phyloP scores from a whole-genome alignment of 2,329 filamentous ascomycete species.

The Monilinia fructigena region DNA sequence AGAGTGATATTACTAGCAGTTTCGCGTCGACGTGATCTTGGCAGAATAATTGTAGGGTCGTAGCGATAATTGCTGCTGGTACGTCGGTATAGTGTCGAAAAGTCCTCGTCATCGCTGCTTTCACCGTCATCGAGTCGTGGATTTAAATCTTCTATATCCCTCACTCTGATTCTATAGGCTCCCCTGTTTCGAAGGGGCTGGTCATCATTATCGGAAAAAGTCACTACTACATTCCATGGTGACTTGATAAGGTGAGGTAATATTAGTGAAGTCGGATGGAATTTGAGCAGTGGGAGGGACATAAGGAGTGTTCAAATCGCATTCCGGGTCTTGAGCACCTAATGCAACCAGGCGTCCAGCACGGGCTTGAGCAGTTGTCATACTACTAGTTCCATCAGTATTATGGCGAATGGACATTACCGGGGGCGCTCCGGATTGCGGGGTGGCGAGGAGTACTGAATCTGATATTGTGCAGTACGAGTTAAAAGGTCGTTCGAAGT shows the following conservation, averaged over 20 bases:
- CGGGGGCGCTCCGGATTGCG: slow-evolving; percentile 40
- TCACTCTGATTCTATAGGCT: slow-evolving; percentile 52
- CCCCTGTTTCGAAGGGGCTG: slow-evolving; percentile 49
- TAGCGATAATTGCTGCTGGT: background rate
- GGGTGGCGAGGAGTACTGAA: slow-evolving; percentile 54
- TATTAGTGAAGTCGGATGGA: slow-evolving; percentile 53
- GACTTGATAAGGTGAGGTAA: slow-evolving; percentile 51
- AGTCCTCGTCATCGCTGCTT: slow-evolving; percentile 25
- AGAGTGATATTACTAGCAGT: slow-evolving; percentile 39
- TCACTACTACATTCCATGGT: slow-evolving; percentile 59
- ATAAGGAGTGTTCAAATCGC: slow-evolving; percentile 38
- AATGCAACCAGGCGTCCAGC: slow-evolving; percentile 49
- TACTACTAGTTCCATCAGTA: slow-evolving; percentile 51
- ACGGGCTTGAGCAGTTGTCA: slow-evolving; percentile 47
- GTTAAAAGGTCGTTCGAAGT: slow-evolving; percentile 70
- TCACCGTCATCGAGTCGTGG: slow-evolving; percentile 30
- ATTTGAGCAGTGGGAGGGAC: slow-evolving; percentile 51
- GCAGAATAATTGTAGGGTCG: slow-evolving; percentile 20
- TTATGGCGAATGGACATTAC: slow-evolving; percentile 55
- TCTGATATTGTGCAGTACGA: slow-evolving; percentile 72
- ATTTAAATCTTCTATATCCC: slow-evolving; percentile 46
- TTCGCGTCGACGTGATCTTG: slow-evolving; percentile 32
- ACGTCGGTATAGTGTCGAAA: background rate
- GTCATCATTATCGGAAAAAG: slow-evolving; percentile 45
- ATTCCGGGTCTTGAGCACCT: slow-evolving; percentile 40